These are phyloP conservation scores for Mycena chlorophos DNA, from an alignment of 768 basidiomycete species.

Conservation along the genomic window DNA sequence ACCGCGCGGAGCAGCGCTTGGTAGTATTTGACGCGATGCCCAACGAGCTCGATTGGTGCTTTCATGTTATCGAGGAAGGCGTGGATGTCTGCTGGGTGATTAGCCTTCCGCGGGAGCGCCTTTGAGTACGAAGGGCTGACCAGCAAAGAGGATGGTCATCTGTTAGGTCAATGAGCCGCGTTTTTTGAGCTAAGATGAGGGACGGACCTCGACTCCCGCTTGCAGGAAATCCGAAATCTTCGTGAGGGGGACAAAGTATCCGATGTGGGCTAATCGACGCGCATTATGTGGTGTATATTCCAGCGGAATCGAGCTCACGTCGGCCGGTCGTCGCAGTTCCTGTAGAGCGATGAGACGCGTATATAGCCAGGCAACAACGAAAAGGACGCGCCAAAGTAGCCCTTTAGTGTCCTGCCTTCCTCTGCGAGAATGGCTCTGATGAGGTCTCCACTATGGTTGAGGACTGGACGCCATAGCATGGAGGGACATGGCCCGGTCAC, in stretches of 20 bases:
- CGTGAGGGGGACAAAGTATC: slow-evolving; percentile 91
- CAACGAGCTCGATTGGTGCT: slow-evolving; percentile 89
- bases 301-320: slow-evolving; percentile 56
- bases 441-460: slow-evolving; percentile 75
- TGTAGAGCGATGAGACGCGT: too few relatives aligned
- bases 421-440: slow-evolving; percentile 81
- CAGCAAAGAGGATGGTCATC: background rate
- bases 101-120: background rate
- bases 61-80: slow-evolving; percentile 98
- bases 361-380: slow-evolving; percentile 12
- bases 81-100: slow-evolving; percentile 67
- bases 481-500: too few relatives aligned
- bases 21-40: slow-evolving; percentile 89
- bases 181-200: background rate
- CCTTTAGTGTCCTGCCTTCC: slow-evolving; percentile 71
- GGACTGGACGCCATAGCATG: too few relatives aligned
- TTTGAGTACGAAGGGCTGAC: background rate
- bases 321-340: slow-evolving; percentile 92
- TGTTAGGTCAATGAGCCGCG: background rate
- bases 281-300: slow-evolving; percentile 1
- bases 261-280: slow-evolving; percentile 78
- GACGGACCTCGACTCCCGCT: slow-evolving; percentile 80
- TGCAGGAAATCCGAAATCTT: slow-evolving; percentile 96
- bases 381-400: slow-evolving; percentile 82
- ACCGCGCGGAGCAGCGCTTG: slow-evolving; percentile 76